Percentiles rank a stretch among this genome's conserved stretches.
These are phyloP conservation scores for Ceratonia siliqua DNA, from an alignment of 306 rosid genomes.

Conservation along the genomic window DNA sequence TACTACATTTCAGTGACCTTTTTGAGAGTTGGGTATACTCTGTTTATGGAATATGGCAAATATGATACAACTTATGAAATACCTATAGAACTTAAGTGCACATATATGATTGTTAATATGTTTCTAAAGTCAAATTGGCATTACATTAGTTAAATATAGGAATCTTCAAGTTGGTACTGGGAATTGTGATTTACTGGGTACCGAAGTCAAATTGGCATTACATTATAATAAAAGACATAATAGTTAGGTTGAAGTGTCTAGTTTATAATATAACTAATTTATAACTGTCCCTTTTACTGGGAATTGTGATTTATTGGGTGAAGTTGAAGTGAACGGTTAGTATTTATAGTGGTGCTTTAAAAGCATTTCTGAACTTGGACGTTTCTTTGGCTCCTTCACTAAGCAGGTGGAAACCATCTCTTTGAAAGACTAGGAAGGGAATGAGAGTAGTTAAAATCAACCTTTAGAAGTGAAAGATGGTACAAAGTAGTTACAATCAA, in stretches of 20 bases:
- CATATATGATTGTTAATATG: conserved; percentile 18
- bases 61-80: background rate
- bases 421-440: conserved; percentile 74
- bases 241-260: too few relatives aligned
- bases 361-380: conserved; percentile 92
- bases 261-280: too few relatives aligned
- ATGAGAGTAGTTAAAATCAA: conserved; percentile 35
- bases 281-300: too few relatives aligned
- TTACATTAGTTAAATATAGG: conserved; percentile 22
- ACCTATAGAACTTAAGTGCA: background rate
- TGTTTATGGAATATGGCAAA: background rate
- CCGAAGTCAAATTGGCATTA: too few relatives aligned
- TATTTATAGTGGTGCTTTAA: conserved; percentile 82
- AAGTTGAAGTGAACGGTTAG: too few relatives aligned
- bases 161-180: conserved; percentile 5
- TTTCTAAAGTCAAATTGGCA: conserved; percentile 14
- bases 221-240: too few relatives aligned
- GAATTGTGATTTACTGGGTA: too few relatives aligned
- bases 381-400: conserved; percentile 97
- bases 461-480: conserved; percentile 20
- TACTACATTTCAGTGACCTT: background rate
- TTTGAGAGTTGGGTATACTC: background rate
- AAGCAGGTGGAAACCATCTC: conserved; percentile 90
- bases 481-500: too few relatives aligned
- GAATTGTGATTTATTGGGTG: too few relatives aligned